These are phyloP conservation scores for Picocystis sp. DNA, from an alignment of 163 green algal species.

Conservation along the genomic window DNA sequence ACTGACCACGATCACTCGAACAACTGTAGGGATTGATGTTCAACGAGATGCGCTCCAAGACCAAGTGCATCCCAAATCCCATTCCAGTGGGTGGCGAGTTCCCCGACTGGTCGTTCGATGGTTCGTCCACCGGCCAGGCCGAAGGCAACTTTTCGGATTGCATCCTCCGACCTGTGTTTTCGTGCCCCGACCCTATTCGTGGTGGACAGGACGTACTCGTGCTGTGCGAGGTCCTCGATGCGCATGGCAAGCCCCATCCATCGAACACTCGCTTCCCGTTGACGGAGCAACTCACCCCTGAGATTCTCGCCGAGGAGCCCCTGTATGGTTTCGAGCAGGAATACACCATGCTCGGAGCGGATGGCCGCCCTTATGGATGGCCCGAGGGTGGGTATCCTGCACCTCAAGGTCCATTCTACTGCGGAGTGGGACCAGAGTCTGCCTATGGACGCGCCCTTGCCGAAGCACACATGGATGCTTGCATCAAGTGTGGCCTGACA, in stretches of 20 bases:
- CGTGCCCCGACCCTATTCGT: constrained; percentile 68
- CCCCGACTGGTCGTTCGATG: constrained; percentile 79
- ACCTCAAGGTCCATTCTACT: constrained; percentile 70
- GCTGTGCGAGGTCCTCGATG: constrained; percentile 49
- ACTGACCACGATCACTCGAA: not conserved
- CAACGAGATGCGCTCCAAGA: constrained; percentile 82
- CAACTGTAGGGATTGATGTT: constrained; percentile 47
- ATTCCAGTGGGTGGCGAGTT: constrained; percentile 46
- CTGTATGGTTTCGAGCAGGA: constrained; percentile 70
- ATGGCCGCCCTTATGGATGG: constrained; percentile 41
- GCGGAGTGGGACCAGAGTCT: constrained; percentile 52
- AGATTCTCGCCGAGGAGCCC: constrained; percentile 24
- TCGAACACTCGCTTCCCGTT: too few species aligned
- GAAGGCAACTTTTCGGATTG: constrained; percentile 78
- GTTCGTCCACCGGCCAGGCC: constrained; percentile 75
- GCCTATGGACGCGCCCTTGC: constrained; percentile 60
- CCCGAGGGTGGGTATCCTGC: constrained; percentile 49
- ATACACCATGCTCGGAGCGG: constrained; percentile 60
- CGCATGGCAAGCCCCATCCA: not conserved
- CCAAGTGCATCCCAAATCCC: constrained; percentile 65
- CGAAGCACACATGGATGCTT: constrained; percentile 52
- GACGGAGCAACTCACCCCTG: too few species aligned
- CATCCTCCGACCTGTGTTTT: constrained; percentile 60
- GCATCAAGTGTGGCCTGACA: constrained; percentile 55
- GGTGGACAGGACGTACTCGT: constrained; percentile 63